Evolutionary conservation across 768 basidiomycete genomes (phyloP).

Genomic region (Pulveroboletus sp.): DNA sequence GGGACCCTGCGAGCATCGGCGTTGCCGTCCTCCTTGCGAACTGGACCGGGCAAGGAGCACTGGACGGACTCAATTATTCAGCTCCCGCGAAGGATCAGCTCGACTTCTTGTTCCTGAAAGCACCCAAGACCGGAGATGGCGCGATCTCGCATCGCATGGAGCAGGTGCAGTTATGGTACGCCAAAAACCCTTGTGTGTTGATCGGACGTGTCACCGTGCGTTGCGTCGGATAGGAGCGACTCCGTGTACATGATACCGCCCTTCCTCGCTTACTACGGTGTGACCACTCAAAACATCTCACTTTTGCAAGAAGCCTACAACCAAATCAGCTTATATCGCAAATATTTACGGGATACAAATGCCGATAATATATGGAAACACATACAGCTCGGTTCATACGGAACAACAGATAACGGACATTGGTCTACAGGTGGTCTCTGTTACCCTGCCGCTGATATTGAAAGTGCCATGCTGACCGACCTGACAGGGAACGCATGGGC

Average conservation of each 20-base stretch:
- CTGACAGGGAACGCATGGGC: constrained; percentile 81
- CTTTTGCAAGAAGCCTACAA: constrained; percentile 62
- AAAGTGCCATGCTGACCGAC: not conserved
- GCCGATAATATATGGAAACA: constrained; percentile 72
- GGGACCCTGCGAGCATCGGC: constrained; percentile 78
- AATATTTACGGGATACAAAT: constrained; percentile 50
- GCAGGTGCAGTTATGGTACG: constrained; percentile 69
- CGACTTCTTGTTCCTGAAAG: constrained; percentile 51
- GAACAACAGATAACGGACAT: constrained; percentile 61
- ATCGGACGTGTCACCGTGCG: not conserved
- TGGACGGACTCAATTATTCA: constrained; percentile 51
- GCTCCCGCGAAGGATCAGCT: constrained; percentile 65
- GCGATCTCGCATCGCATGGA: constrained; percentile 75
- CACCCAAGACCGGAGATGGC: constrained; percentile 65
- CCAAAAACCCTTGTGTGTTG: not conserved
- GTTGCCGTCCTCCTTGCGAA: constrained; percentile 63
- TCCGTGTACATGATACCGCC: constrained; percentile 85
- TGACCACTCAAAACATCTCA: constrained; percentile 50
- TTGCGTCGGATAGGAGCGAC: constrained; percentile 54
- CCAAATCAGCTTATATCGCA: constrained; percentile 70
- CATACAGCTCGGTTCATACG: constrained; percentile 51
- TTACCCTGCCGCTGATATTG: not conserved
- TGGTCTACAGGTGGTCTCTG: constrained; percentile 68
- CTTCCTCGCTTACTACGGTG: constrained; percentile 83
- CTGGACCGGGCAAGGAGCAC: constrained; percentile 39